Conservation (phyloP, 176 grass and related monocot species). For the Eragrostis curvula region DNA sequence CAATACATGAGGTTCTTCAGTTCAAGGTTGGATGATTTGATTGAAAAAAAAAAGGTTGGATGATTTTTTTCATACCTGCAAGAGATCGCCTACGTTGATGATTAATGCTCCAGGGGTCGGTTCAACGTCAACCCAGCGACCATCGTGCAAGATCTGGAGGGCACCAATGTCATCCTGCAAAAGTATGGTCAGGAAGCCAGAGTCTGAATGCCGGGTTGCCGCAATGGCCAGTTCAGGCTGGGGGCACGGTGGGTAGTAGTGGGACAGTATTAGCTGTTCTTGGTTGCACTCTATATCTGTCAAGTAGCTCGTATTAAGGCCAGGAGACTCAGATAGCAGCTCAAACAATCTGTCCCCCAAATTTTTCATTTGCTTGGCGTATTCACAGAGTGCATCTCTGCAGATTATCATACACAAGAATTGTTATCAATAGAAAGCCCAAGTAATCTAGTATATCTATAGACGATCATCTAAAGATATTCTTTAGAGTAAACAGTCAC, state of each 20-base stretch:
- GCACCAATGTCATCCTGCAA: conserved; percentile 67
- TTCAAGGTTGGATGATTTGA: not conserved
- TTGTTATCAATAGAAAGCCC: not conserved
- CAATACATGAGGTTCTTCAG: not conserved
- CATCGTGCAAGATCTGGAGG: conserved; percentile 59
- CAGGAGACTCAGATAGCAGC: conserved; percentile 65
- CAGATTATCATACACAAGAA: not conserved
- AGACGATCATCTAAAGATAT: not conserved
- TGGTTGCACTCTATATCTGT: conserved; percentile 65
- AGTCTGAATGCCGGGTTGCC: conserved; percentile 63
- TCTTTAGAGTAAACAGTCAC: not conserved
- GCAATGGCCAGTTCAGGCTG: conserved; percentile 68
- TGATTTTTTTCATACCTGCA: conserved; percentile 66
- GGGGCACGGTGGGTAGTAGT: conserved; percentile 77
- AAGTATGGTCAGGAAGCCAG: conserved; percentile 62
- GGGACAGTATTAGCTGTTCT: conserved; percentile 53
- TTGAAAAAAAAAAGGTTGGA: no score
- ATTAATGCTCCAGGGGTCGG: conserved; percentile 56
- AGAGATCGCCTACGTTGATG: conserved; percentile 54
- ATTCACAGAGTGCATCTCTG: conserved; percentile 48
- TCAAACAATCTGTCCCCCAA: conserved; percentile 58
- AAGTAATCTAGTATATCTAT: no score
- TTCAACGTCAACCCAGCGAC: conserved; percentile 48
- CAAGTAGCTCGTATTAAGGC: conserved; percentile 53
- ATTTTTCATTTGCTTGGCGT: conserved; percentile 47